A percentile compares a stretch with the other conserved stretches of the same genome.
These are phyloP conservation scores for Wallacemonas sp. DNA, from an alignment of 208 protist species.

Conservation along the genomic window DNA sequence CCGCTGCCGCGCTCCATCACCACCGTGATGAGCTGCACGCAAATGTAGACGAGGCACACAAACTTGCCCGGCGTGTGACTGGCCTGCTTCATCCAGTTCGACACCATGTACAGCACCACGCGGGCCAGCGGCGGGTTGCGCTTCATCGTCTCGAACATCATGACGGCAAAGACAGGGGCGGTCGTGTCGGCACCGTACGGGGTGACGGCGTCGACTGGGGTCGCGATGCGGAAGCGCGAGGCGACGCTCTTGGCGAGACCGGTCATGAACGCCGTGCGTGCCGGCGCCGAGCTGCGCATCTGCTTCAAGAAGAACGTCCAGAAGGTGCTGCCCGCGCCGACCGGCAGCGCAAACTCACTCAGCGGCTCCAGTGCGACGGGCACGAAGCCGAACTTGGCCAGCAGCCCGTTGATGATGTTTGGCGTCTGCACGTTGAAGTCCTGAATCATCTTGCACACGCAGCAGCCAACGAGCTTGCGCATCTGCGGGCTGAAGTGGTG, in stretches of 20 bases:
- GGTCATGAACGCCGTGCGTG: constrained; percentile 84
- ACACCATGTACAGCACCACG: constrained; percentile 84
- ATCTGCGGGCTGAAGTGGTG: constrained; percentile 84
- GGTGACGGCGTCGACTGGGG: constrained; percentile 65
- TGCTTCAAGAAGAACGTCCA: constrained; percentile 87
- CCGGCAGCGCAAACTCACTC: constrained; percentile 76
- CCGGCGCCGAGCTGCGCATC: constrained; percentile 80
- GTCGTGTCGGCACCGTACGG: constrained; percentile 57
- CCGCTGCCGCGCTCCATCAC: constrained; percentile 60
- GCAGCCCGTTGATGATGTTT: constrained; percentile 76
- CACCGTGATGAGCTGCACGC: constrained; percentile 72
- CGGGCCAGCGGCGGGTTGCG: constrained; percentile 78
- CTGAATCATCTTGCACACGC: constrained; percentile 89
- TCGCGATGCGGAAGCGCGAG: constrained; percentile 78
- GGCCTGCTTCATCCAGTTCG: constrained; percentile 80
- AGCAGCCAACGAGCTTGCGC: constrained; percentile 86
- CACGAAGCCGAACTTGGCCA: constrained; percentile 80
- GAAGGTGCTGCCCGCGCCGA: constrained; percentile 82
- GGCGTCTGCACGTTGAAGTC: constrained; percentile 90
- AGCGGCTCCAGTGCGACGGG: constrained; percentile 67
- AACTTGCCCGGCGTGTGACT: constrained; percentile 78
- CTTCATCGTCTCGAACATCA: constrained; percentile 90
- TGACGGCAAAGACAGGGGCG: constrained; percentile 79
- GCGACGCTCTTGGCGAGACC: constrained; percentile 82
- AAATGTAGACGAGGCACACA: constrained; percentile 84